A percentile compares a stretch with the other conserved stretches of the same genome.
These are phyloP conservation scores for Xylaria sp. DNA, from an alignment of 2,329 filamentous ascomycete species.

Conservation along the genomic window DNA sequence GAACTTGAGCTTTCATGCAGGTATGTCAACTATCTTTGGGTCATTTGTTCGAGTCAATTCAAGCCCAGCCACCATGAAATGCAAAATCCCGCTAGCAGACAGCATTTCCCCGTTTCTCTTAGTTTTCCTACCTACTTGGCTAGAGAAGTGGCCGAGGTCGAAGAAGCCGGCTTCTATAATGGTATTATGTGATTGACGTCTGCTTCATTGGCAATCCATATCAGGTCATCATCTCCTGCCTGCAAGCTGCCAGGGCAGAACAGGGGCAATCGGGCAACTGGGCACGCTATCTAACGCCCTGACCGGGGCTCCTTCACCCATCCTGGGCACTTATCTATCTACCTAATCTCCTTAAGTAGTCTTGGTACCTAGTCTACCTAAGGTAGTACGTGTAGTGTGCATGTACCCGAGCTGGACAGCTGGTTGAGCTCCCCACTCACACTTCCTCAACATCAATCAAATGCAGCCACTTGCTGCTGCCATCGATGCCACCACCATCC, in stretches of 20 bases:
- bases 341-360: too few species aligned
- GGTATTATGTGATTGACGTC: neutral
- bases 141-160: neutral
- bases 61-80: neutral
- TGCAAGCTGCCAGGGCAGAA: neutral
- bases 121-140: neutral
- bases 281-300: constrained; percentile 13
- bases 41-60: neutral
- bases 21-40: constrained; percentile 16
- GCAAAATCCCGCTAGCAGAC: neutral
- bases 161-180: too few species aligned
- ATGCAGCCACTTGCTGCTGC: neutral
- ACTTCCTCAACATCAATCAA: neutral
- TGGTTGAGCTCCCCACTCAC: neutral
- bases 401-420: neutral
- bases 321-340: neutral
- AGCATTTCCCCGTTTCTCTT: neutral
- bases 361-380: too few species aligned
- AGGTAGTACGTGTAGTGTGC: too few species aligned
- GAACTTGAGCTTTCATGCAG: constrained; percentile 9
- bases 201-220: neutral
- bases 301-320: neutral
- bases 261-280: neutral
- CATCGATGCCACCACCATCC: neutral
- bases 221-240: neutral